Conservation (phyloP, 257 asterid genomes). For the Eucommia ulmoides region DNA sequence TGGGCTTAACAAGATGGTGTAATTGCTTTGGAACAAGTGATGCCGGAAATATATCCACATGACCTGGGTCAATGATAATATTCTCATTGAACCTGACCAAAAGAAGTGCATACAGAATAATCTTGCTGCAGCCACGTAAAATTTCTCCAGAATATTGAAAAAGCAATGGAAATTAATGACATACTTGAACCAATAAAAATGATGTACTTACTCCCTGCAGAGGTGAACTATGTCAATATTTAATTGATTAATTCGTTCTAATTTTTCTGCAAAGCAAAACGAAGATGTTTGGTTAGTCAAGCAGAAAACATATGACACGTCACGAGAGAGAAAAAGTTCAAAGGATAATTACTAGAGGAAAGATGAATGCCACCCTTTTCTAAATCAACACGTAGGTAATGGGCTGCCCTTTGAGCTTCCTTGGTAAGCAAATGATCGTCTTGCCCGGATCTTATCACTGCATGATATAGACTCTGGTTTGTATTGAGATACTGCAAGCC, state of each 20-base stretch:
- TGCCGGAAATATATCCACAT: slow-evolving; percentile 91
- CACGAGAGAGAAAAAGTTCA: slow-evolving; percentile 2
- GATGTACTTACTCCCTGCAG: slow-evolving; percentile 69
- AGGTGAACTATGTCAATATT: slow-evolving; percentile 60
- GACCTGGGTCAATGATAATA: slow-evolving; percentile 84
- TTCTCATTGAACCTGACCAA: slow-evolving; percentile 95
- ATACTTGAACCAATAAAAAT: neutral
- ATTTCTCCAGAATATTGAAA: neutral
- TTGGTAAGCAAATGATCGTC: slow-evolving; percentile 57
- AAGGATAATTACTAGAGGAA: slow-evolving; percentile 41
- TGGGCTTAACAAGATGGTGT: slow-evolving; percentile 67
- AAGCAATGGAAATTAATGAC: neutral
- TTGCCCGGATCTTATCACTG: slow-evolving; percentile 66
- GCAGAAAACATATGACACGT: slow-evolving; percentile 1
- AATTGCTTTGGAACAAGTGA: slow-evolving; percentile 61
- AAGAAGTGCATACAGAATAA: too few relatives aligned
- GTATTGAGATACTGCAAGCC: slow-evolving; percentile 72
- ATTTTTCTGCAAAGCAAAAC: slow-evolving; percentile 45
- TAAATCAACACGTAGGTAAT: slow-evolving; percentile 54
- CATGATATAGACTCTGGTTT: slow-evolving; percentile 59
- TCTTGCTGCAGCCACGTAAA: too few relatives aligned
- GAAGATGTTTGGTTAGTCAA: slow-evolving; percentile 9
- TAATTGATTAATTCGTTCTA: slow-evolving; percentile 60
- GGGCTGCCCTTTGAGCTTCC: slow-evolving; percentile 76
- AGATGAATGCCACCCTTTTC: slow-evolving; percentile 99